Percentiles rank a stretch among this genome's conserved stretches.
These are phyloP conservation scores for Hyphodiscus hymeniophilus DNA, from an alignment of 495 filamentous ascomycete genomes.

Conservation along the genomic window DNA sequence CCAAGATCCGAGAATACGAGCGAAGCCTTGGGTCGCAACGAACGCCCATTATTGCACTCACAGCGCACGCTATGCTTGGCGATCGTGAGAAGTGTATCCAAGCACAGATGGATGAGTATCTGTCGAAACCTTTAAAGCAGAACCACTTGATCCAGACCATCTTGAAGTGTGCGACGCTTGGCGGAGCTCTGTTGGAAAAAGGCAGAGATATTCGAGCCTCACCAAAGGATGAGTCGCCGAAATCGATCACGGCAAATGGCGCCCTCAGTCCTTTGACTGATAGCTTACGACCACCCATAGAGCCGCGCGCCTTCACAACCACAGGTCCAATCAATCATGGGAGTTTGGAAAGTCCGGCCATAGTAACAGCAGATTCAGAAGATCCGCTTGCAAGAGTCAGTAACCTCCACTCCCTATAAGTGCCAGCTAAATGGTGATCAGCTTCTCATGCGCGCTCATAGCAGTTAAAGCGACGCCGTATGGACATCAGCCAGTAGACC, in stretches of 20 bases:
- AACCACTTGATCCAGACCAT: slow-evolving; percentile 99
- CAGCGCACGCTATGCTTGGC: slow-evolving; percentile 98
- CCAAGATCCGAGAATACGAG: slow-evolving; percentile 94
- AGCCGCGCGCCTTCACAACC: slow-evolving; percentile 54
- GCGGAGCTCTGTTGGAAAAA: slow-evolving; percentile 76
- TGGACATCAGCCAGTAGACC: not conserved
- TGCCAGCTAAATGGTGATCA: slow-evolving; percentile 26
- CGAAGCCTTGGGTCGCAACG: slow-evolving; percentile 64
- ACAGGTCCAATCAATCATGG: slow-evolving; percentile 43
- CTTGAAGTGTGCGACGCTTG: slow-evolving; percentile 87
- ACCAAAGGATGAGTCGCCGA: slow-evolving; percentile 43
- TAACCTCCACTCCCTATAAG: slow-evolving; percentile 21
- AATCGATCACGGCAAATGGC: slow-evolving; percentile 9
- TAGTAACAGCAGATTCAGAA: slow-evolving; percentile 51
- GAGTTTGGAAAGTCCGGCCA: slow-evolving; percentile 51
- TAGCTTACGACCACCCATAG: slow-evolving; percentile 26
- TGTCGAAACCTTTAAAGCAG: slow-evolving; percentile 96
- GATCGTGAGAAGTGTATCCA: slow-evolving; percentile 98
- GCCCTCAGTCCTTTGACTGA: not conserved
- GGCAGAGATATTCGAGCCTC: slow-evolving; percentile 51
- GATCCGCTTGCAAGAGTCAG: slow-evolving; percentile 69
- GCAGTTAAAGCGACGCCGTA: slow-evolving; percentile 28
- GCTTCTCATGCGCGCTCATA: slow-evolving; percentile 42
- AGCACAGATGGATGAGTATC: slow-evolving; percentile 98
- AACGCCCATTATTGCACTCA: slow-evolving; percentile 94